Percentiles rank a stretch among this genome's conserved stretches.
These are phyloP conservation scores for Phytophthora foliorum DNA, from an alignment of 352 stramenopile species.

Conservation along the genomic window DNA sequence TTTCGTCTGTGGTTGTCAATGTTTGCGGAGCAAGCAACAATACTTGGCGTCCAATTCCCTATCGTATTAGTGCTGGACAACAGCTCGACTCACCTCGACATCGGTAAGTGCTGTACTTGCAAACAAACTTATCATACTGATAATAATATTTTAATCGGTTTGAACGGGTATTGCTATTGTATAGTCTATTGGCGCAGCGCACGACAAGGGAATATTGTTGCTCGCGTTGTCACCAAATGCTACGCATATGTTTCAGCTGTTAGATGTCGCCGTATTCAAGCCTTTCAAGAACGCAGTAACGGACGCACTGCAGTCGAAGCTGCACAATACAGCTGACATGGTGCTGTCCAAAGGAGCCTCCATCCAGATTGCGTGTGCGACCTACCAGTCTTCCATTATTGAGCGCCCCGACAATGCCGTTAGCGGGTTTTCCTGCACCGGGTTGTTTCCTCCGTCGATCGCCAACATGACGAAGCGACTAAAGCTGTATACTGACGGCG, in stretches of 20 bases:
- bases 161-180: no score
- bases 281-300: slow-evolving; percentile 9
- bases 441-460: slow-evolving; percentile 5
- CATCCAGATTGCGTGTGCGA: slow-evolving; percentile 12
- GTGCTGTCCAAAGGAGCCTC: slow-evolving; percentile 5
- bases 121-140: no score
- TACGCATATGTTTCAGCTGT: slow-evolving; percentile 11
- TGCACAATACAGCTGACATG: background rate
- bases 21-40: background rate
- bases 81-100: slow-evolving; percentile 17
- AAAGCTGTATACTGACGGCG: background rate
- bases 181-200: no score
- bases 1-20: slow-evolving; percentile 18
- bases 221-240: slow-evolving; percentile 4
- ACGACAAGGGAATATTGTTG: no score
- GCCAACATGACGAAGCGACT: slow-evolving; percentile 9
- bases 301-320: slow-evolving; percentile 1
- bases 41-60: background rate
- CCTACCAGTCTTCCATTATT: slow-evolving; percentile 7
- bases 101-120: slow-evolving; percentile 6
- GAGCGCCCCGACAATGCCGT: background rate
- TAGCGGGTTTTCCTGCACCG: slow-evolving; percentile 24
- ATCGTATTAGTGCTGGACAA: slow-evolving; percentile 19
- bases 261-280: slow-evolving; percentile 23
- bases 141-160: no score